A percentile compares a stretch with the other conserved stretches of the same genome.
These are phyloP conservation scores for Apiospora marii DNA, from an alignment of 2,329 filamentous ascomycete species.

Conservation along the genomic window DNA sequence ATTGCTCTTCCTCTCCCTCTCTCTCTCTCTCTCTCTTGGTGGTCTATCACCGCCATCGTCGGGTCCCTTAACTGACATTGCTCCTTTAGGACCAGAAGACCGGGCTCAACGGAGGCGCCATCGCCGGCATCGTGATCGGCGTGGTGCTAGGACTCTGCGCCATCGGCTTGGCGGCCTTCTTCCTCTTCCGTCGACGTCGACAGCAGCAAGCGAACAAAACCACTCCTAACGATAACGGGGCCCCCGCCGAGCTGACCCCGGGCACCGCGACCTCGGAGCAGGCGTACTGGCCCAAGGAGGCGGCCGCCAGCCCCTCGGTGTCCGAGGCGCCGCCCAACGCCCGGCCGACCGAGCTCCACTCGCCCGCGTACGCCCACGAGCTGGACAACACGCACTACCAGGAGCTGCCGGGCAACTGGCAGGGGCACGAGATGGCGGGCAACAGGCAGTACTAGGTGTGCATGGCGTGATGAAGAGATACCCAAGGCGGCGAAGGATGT, in stretches of 20 bases:
- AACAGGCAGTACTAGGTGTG: not conserved
- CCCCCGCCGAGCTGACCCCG: too few species aligned
- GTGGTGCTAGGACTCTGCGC: constrained; percentile 26
- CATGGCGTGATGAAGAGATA: too few species aligned
- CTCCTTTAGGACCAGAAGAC: not conserved
- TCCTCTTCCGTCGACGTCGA: constrained; percentile 29
- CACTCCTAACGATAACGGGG: too few species aligned
- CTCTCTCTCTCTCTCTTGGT: not conserved
- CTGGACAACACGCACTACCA: not conserved
- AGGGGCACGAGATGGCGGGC: not conserved
- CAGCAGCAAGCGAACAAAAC: too few species aligned
- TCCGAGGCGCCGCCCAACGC: not conserved
- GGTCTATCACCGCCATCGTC: not conserved
- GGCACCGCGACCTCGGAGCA: not conserved
- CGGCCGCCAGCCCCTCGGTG: not conserved
- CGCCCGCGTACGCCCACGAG: not conserved
- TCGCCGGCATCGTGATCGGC: constrained; percentile 34
- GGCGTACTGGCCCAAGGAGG: not conserved
- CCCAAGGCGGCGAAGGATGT: too few species aligned
- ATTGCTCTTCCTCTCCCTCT: too few species aligned
- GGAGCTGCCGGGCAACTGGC: not conserved
- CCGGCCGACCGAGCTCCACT: not conserved
- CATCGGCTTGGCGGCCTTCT: constrained; percentile 22
- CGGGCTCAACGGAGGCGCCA: constrained; percentile 30
- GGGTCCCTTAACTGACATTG: not conserved